Evolutionary conservation across 306 rosid genomes (phyloP), one percentile per base, ranked within the genome.

Genomic region (Heteromeles arbutifolia): DNA sequence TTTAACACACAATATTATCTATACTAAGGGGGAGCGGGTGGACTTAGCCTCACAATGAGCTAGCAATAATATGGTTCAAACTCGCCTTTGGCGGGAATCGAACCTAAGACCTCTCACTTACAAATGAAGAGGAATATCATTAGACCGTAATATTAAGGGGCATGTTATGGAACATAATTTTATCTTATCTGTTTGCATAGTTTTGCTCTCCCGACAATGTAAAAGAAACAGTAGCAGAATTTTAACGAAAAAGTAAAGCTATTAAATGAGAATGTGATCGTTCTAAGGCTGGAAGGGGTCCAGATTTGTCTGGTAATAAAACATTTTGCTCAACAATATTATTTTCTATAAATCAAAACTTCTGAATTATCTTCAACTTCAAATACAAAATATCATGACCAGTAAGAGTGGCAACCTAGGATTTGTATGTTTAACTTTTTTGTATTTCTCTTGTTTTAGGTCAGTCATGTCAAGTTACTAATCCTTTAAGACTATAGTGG

Each of bases 251-350:
- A 76, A 72, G 66, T 28, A 61, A 29, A 72, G 58, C 73, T 64
- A 72, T 18, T 73, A 53, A 70, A 72, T 53, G 72, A 79, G 61
- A 69, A 25, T 48, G 22, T 78, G 61, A 58, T 74, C 25, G 67
- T 75, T 59, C 48, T 74, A 37, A 61, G 66, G 71, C 70, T 70
- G 56, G 79, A 81, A 59, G 53, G 78, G 86, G 70, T 56, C 83
- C 83, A 71, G 31, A 41, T 65, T 65, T 3, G 69, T 28, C 32
- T 45, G 57, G 22, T 56, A 69, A 66, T 52, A 32, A 76, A 56
- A 64, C 54, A 52, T 41, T 37, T 56, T n/a, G 8, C 2, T 3
- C 8, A 53, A 65, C 43, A 13, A 7, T 45, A 11, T 39, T 62
- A 13, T 13, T 29, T 63, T 63, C 11, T 15, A 63, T 63, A 63